Evolutionary conservation across 2,329 filamentous ascomycete species (phyloP).

Genomic region (Exophiala aquamarina): DNA sequence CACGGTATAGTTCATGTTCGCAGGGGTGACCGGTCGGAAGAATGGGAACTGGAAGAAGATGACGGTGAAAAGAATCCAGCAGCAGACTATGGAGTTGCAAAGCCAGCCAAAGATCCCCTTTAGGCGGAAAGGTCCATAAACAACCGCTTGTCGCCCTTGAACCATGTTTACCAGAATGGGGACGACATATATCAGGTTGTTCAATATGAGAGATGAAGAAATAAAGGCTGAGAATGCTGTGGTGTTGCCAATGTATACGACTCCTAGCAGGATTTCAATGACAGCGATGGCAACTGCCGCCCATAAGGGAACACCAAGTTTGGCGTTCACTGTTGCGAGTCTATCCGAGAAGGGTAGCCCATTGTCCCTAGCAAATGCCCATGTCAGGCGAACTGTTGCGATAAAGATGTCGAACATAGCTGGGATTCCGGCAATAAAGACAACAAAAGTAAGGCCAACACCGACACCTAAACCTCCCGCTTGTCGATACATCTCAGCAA

Average conservation of each 20-base stretch:
- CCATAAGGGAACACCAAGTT: not conserved
- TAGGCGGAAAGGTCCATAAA: slow-evolving; percentile 46
- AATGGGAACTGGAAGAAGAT: slow-evolving; percentile 50
- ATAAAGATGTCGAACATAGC: too few species aligned
- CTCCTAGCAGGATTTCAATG: slow-evolving; percentile 38
- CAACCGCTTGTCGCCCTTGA: slow-evolving; percentile 42
- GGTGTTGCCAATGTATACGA: slow-evolving; percentile 35
- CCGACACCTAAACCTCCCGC: too few species aligned
- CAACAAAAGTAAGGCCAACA: too few species aligned
- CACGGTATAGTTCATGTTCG: slow-evolving; percentile 44
- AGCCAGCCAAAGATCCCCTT: slow-evolving; percentile 43
- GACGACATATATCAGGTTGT: slow-evolving; percentile 48
- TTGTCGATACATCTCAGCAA: not conserved
- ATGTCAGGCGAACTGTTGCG: not conserved
- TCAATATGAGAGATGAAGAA: slow-evolving; percentile 51
- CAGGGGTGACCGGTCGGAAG: slow-evolving; percentile 35
- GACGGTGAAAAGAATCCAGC: slow-evolving; percentile 51
- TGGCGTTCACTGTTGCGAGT: not conserved
- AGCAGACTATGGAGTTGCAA: slow-evolving; percentile 45
- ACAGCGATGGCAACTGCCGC: not conserved
- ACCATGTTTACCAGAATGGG: slow-evolving; percentile 47
- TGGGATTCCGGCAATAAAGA: too few species aligned
- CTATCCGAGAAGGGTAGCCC: not conserved
- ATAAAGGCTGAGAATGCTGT: slow-evolving; percentile 56
- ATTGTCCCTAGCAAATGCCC: slow-evolving; percentile 5